Base-by-base conservation (phyloP, 441 rosid species). In the Flueggea neowawraea region DNA sequence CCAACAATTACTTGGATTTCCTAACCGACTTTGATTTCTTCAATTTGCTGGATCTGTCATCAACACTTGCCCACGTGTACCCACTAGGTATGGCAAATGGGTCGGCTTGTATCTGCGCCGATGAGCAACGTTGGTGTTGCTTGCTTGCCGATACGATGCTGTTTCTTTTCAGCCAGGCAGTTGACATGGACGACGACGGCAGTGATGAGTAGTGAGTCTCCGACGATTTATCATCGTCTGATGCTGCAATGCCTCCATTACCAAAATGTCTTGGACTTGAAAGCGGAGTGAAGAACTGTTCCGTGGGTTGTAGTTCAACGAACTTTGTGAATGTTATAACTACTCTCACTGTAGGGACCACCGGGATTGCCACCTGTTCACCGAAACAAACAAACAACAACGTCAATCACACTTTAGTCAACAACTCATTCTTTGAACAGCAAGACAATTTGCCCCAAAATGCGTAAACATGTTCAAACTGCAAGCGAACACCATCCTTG, bases 321-420 rank as follows among this genome's bases (percentile, higher is more conserved):
- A 90, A 93, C 65, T 90, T 93, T 7, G 89, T 88, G 80, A 93
- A 93, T 1, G 98, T 86, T 39, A 93, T 82, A 59, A 93, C 90
- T 67, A 90, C 92, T 62, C 91, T 84, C 67, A 93, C 97, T 0
- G 98, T 88, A 0, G 98, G 97, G 15, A 93, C 88, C 70, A 93
- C 97, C 60, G 98, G 98, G 61, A 88, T 90, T 0, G 97, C 95
- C 57, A 93, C 71, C 98, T 93, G 89, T 17, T 57, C 63, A 12
- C 16, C 55, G 10, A 28, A 62, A 58, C n/a, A 58, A 13, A 10
- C 39, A 44, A 71, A 63, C 55, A 71, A 63, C 55, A 54, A 5
- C 61, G 48, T 0, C 12, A 52, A 31, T 28, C 54, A 60, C 10
- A 47, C 31, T 52, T 17, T 12, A 36, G 28, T 12, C 16, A 60